Conservation (phyloP, 345 rosid species). For the Populus pruinosa region DNA sequence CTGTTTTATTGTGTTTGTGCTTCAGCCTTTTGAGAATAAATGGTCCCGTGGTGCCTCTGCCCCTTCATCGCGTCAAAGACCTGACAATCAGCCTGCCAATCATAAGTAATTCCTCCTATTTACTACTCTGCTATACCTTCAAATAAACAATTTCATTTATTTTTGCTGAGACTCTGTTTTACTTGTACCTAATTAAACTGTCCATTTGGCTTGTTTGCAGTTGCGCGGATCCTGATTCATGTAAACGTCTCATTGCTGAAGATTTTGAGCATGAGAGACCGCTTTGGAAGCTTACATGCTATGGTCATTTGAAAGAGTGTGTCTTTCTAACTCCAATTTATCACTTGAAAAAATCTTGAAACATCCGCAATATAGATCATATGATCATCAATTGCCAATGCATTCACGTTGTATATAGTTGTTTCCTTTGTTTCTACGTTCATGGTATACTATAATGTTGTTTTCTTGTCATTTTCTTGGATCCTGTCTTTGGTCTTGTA, state of each 20-base stretch:
- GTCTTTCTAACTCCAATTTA: slow-evolving; percentile 3
- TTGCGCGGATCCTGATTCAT: slow-evolving; percentile 80
- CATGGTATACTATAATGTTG: not conserved
- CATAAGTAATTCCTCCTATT: slow-evolving; percentile 43
- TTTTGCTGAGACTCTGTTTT: too few species aligned
- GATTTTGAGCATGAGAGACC: slow-evolving; percentile 84
- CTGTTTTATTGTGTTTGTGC: slow-evolving; percentile 13
- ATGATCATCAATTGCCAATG: not conserved
- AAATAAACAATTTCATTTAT: too few species aligned
- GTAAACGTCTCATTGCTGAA: slow-evolving; percentile 57
- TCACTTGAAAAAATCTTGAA: not conserved
- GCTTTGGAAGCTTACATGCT: slow-evolving; percentile 89
- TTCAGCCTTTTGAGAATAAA: slow-evolving; percentile 68
- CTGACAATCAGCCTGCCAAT: slow-evolving; percentile 49
- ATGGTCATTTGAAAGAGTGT: slow-evolving; percentile 74
- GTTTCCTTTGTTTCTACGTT: not conserved
- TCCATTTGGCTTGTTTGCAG: slow-evolving; percentile 33
- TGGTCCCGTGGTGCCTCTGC: slow-evolving; percentile 52
- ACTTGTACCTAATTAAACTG: not conserved
- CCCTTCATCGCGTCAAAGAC: slow-evolving; percentile 39
- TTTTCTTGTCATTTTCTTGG: not conserved
- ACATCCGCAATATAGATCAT: not conserved
- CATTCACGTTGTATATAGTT: not conserved
- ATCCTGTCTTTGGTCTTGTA: too few species aligned
- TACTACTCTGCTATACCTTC: not conserved